These are phyloP conservation scores for Aspergillus arachidicola DNA, from an alignment of 2,329 filamentous ascomycete species.

Conservation along the genomic window DNA sequence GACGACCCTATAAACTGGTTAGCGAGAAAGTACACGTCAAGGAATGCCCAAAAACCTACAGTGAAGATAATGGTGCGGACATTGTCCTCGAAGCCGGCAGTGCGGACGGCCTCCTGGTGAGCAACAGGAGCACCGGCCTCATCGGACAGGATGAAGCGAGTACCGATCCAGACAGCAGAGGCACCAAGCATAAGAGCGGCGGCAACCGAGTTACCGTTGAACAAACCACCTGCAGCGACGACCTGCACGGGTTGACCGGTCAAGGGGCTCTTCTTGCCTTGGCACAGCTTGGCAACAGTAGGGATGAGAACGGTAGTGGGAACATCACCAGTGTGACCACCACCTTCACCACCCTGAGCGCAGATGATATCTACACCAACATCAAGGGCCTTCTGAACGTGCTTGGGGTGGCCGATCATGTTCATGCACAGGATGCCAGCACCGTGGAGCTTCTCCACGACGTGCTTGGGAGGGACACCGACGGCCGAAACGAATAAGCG, in stretches of 20 bases:
- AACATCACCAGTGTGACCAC: constrained; percentile 93
- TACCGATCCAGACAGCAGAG: constrained; percentile 92
- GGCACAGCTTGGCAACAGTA: constrained; percentile 78
- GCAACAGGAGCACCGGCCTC: constrained; percentile 92
- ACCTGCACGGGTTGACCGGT: constrained; percentile 88
- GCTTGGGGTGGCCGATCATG: constrained; percentile 99
- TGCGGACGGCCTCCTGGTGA: constrained; percentile 94
- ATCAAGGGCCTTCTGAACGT: constrained; percentile 93
- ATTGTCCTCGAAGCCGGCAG: constrained; percentile 91
- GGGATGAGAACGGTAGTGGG: constrained; percentile 92
- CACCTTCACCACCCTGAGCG: constrained; percentile 96
- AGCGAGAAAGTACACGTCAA: constrained; percentile 11
- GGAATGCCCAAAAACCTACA: constrained; percentile 30
- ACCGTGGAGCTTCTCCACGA: constrained; percentile 88
- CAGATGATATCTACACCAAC: constrained; percentile 95
- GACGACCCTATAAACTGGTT: constrained; percentile 63
- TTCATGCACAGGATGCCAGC: constrained; percentile 96
- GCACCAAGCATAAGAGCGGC: constrained; percentile 92
- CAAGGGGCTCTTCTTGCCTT: constrained; percentile 80
- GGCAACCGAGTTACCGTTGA: constrained; percentile 87
- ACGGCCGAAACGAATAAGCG: constrained; percentile 96
- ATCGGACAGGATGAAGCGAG: constrained; percentile 88
- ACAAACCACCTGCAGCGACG: constrained; percentile 90
- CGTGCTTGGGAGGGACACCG: constrained; percentile 83
- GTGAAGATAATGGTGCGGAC: constrained; percentile 98